These are phyloP conservation scores for Colletotrichum musicola DNA, from an alignment of 2,329 filamentous ascomycete genomes.

Conservation along the genomic window DNA sequence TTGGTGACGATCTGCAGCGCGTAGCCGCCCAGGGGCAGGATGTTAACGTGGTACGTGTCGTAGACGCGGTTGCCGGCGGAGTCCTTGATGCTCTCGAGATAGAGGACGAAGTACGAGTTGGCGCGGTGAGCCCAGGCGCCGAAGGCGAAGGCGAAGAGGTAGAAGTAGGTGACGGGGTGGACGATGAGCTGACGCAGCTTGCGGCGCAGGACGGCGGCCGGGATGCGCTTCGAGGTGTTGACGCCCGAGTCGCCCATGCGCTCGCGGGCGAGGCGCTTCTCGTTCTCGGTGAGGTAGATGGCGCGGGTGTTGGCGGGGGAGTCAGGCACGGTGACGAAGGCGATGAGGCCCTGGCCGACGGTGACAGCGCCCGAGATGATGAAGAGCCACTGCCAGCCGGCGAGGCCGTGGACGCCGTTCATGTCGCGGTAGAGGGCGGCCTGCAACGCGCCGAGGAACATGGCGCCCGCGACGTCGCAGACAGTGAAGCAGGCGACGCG, in stretches of 20 bases:
- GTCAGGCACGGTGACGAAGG: constrained; percentile 54
- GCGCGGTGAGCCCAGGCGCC: constrained; percentile 48
- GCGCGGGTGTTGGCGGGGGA: constrained; percentile 47
- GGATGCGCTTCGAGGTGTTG: constrained; percentile 46
- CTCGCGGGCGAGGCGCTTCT: constrained; percentile 44
- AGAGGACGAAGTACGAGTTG: constrained; percentile 52
- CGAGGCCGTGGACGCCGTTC: constrained; percentile 54
- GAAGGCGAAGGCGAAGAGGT: constrained; percentile 47
- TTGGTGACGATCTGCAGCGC: constrained; percentile 52
- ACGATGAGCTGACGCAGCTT: constrained; percentile 46
- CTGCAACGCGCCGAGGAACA: constrained; percentile 59
- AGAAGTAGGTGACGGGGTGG: constrained; percentile 49
- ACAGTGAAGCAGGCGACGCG: constrained; percentile 59
- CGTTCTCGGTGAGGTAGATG: constrained; percentile 46
- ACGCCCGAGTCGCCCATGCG: constrained; percentile 47
- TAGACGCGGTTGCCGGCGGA: constrained; percentile 44
- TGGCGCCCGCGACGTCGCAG: constrained; percentile 57
- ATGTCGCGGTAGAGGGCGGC: constrained; percentile 56
- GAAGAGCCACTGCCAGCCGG: constrained; percentile 61
- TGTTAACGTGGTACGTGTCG: constrained; percentile 49
- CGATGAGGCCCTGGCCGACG: constrained; percentile 54
- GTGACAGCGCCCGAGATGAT: constrained; percentile 59
- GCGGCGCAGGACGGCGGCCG: constrained; percentile 40
- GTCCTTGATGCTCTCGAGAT: constrained; percentile 46
- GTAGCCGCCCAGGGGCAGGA: constrained; percentile 48